Percentiles rank a stretch among this genome's conserved stretches.
Evolutionary conservation across 768 basidiomycete genomes (phyloP).

Genomic region (Cyathus striatus): DNA sequence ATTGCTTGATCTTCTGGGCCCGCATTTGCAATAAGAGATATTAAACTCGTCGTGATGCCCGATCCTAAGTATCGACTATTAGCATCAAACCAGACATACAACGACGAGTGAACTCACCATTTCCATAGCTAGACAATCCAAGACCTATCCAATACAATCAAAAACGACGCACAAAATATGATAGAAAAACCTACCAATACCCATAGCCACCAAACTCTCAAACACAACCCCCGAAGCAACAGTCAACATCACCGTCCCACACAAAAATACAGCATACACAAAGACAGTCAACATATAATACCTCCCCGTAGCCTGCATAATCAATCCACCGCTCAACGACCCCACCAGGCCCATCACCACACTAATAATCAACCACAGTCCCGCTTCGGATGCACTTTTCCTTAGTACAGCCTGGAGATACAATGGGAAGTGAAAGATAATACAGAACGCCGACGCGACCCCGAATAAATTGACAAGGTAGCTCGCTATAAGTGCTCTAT

Average conservation of each 20-base stretch:
- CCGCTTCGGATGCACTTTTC: conserved; percentile 41
- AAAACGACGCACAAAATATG: neutral
- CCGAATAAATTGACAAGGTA: conserved; percentile 60
- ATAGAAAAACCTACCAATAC: conserved; percentile 28
- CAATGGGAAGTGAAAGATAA: conserved; percentile 49
- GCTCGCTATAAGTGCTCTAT: conserved; percentile 42
- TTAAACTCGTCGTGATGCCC: conserved; percentile 51
- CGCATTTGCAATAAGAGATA: conserved; percentile 60
- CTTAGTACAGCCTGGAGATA: conserved; percentile 55
- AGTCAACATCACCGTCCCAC: conserved; percentile 31
- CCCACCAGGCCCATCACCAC: conserved; percentile 44
- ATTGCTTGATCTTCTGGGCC: conserved; percentile 59
- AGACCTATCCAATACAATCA: conserved; percentile 19
- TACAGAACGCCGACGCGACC: conserved; percentile 35
- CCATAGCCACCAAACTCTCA: conserved; percentile 31
- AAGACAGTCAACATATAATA: conserved; percentile 47
- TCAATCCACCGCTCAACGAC: conserved; percentile 44
- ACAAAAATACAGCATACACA: conserved; percentile 30
- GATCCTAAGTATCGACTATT: conserved; percentile 32
- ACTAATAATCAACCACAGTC: conserved; percentile 45
- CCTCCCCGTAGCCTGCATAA: conserved; percentile 55
- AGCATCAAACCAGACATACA: neutral
- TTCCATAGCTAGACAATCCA: conserved; percentile 29
- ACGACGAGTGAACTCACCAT: conserved; percentile 17
- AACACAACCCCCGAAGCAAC: conserved; percentile 33